Percentiles rank a stretch among this genome's conserved stretches.
Conservation (phyloP, 106 monocot species). For the Amphibolis antarctica region DNA sequence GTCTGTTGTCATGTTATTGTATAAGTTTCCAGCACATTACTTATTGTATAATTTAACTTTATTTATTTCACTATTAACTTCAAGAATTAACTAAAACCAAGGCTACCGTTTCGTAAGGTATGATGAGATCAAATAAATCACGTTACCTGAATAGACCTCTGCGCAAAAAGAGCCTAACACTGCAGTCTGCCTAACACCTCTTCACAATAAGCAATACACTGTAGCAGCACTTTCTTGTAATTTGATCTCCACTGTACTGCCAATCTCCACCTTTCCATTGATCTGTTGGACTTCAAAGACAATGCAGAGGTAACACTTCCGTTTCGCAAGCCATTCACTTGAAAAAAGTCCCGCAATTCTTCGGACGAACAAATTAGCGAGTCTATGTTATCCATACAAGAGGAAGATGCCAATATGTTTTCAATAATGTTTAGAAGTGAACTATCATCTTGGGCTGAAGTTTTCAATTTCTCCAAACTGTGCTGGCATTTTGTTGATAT, state of each 20-base stretch:
- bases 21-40: too few relatives aligned
- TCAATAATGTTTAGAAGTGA: slow-evolving; percentile 20
- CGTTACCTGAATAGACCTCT: too few relatives aligned
- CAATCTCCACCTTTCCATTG: slow-evolving; percentile 62
- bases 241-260: slow-evolving; percentile 63
- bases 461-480: slow-evolving; percentile 27
- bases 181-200: slow-evolving; percentile 10
- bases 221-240: slow-evolving; percentile 41
- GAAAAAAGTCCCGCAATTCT: slow-evolving; percentile 32
- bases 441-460: slow-evolving; percentile 33
- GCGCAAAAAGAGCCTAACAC: not conserved
- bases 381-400: slow-evolving; percentile 2
- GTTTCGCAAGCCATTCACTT: slow-evolving; percentile 19
- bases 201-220: slow-evolving; percentile 60
- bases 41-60: too few relatives aligned
- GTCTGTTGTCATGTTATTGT: too few relatives aligned
- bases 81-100: too few relatives aligned
- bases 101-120: too few relatives aligned
- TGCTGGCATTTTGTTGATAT: slow-evolving; percentile 36
- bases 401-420: slow-evolving; percentile 18
- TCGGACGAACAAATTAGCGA: not conserved
- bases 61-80: too few relatives aligned
- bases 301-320: slow-evolving; percentile 5
- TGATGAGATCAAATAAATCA: too few relatives aligned
- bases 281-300: slow-evolving; percentile 24